Evolutionary conservation across 2,329 filamentous ascomycete species (phyloP).

Genomic region (Periconia sp.): DNA sequence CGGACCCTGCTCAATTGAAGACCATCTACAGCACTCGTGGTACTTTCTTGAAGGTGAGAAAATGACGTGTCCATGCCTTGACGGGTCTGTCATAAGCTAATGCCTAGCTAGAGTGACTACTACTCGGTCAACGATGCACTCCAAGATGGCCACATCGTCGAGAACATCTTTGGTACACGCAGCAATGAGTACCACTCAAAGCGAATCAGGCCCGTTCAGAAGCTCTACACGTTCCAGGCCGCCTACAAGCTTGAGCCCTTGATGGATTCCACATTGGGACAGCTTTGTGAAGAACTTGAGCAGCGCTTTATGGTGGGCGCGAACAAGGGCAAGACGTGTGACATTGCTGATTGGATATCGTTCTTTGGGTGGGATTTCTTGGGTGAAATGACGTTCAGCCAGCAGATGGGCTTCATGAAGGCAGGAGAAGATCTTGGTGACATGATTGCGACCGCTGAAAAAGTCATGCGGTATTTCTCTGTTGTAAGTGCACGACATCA

Average conservation of each 20-base stretch:
- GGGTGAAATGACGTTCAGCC: constrained; percentile 49
- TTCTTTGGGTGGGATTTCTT: constrained; percentile 43
- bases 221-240: constrained; percentile 33
- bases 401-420: constrained; percentile 52
- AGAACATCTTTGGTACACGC: constrained; percentile 41
- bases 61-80: not conserved
- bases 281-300: constrained; percentile 31
- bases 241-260: constrained; percentile 33
- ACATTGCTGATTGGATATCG: constrained; percentile 41
- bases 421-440: constrained; percentile 47
- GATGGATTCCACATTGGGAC: constrained; percentile 31
- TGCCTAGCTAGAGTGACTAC: constrained; percentile 30
- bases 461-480: constrained; percentile 24
- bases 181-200: constrained; percentile 36
- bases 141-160: constrained; percentile 34
- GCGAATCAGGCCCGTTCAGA: constrained; percentile 34
- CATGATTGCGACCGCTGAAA: constrained; percentile 25
- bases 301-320: constrained; percentile 29
- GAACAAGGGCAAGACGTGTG: constrained; percentile 33
- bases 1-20: constrained; percentile 37
- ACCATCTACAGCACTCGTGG: constrained; percentile 40
- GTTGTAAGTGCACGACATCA: constrained; percentile 22
- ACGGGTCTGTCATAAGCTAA: not conserved
- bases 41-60: constrained; percentile 36
- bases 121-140: constrained; percentile 43